These are phyloP conservation scores for Sphagnum contortum DNA, from an alignment of 225 moss, liverwort and hornwort species.

Conservation along the genomic window DNA sequence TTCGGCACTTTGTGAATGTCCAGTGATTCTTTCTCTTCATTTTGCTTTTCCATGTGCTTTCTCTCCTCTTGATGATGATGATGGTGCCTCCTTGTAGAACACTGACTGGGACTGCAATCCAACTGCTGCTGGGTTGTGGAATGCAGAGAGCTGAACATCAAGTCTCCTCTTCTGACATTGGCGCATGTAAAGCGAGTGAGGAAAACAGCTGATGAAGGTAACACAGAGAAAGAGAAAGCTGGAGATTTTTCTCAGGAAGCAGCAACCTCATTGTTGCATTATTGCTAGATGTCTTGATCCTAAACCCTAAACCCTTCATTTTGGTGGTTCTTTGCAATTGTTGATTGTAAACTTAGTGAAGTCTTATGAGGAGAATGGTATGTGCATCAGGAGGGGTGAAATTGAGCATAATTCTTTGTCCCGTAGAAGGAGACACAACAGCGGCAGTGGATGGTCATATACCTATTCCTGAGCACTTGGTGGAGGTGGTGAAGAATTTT, in stretches of 20 bases:
- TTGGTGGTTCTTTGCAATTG: not conserved
- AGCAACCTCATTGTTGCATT: not conserved
- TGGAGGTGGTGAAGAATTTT: constrained; percentile 56
- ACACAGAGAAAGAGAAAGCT: no score
- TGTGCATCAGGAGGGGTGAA: constrained; percentile 33
- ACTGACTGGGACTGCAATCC: not conserved
- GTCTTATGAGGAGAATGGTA: not conserved
- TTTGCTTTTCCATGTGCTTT: not conserved
- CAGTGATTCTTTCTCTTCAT: not conserved
- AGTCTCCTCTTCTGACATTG: constrained; percentile 58
- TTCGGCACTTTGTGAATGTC: not conserved
- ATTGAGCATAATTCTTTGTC: constrained; percentile 67
- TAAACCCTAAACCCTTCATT: not conserved
- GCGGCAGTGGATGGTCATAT: constrained; percentile 21
- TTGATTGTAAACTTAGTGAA: not conserved
- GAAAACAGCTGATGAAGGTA: constrained; percentile 41
- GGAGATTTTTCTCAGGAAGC: no score
- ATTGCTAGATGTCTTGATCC: not conserved
- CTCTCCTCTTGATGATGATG: no score
- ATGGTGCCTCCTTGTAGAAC: not conserved
- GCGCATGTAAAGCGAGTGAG: constrained; percentile 78
- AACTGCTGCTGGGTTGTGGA: not conserved
- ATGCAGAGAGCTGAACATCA: constrained; percentile 62
- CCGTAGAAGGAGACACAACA: constrained; percentile 14
- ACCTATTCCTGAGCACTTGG: constrained; percentile 39